Base-by-base conservation (phyloP, 768 basidiomycete species). In the Piloderma croceum region DNA sequence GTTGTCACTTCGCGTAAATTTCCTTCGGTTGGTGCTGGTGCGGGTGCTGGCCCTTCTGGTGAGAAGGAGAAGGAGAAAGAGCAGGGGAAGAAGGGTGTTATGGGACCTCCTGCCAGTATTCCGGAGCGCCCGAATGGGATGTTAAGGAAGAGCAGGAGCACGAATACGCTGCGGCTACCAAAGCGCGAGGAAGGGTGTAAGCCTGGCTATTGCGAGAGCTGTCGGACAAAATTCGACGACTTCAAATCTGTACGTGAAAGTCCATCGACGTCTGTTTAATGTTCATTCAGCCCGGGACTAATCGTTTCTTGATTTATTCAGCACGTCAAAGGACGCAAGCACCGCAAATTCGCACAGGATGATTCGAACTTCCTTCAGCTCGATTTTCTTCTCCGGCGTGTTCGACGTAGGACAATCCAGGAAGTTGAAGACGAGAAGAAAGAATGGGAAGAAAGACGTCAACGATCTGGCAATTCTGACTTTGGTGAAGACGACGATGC, bases 201-300 rank as follows among this genome's bases (percentile, higher is more conserved):
- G 53, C 85, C 93, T 4, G 96, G 96, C 4, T 98, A 97, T 62
- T 99, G 96, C 60, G 96, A 99, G 62, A 93, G 91, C 58, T 99
- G 96, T 61, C 77, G 94, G 27, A 55, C 73, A 41, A 90, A 90
- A 60, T 99, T 93, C 54, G 81, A 84, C 0, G 84, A 94, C 61
- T 94, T 98, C 52, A 76, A 77, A 45, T 62, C 68, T 49, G 94
- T 96, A 51, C 55, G 81, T 70, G 27, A 19, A 20, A 43, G 18
- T 39, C 24, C 37, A 22, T 24, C 6, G 21, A n/a, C n/a, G n/a
- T n/a, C n/a, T n/a, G n/a, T n/a, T n/a, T n/a, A n/a, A n/a, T n/a
- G n/a, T n/a, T n/a, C n/a, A n/a, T n/a, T n/a, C n/a, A n/a, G n/a
- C n/a, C n/a, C n/a, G n/a, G n/a, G n/a, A n/a, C n/a, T n/a, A n/a